Base-by-base conservation (phyloP, 371 early-diverging fungal species). In the Mortierella sp. region DNA sequence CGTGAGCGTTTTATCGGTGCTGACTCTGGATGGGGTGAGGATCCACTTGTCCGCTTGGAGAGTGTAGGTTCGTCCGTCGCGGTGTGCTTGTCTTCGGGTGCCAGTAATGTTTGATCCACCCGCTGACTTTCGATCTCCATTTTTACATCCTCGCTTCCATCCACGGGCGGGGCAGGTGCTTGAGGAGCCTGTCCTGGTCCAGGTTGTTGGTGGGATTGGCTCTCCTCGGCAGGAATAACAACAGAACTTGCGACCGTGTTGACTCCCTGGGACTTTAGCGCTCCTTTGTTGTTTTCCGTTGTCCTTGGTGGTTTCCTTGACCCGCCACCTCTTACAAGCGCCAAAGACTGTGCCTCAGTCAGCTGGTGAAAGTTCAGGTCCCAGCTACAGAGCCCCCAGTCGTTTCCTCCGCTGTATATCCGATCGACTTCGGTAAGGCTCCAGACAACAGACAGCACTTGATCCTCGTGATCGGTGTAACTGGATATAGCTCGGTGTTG, bases 371-470 rank as follows among this genome's bases (percentile, higher is more conserved):
- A 50, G 31, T 77, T 81, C 85, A 77, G 75, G n/a, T 82, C 77
- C 86, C 86, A 86, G 55, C 44, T 50, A 14, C 77, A 82, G 42
- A 76, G n/a, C 4, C 80, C 76, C 86, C 86, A 86, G 44, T 86
- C 86, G 19, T 77, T 77, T 28, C 86, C 86, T 70, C 86, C 86
- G 19, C 79, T 86, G 44, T 82, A 86, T 8, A 86, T 72, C 26
- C 57, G 73, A 44, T 82, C 78, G 28, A 79, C 71, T 26, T 82
- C 82, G 0, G 80, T 75, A 50, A 86, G 58, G 58, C 82, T 82
- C 86, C 86, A 86, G n/a, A 70, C 76, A 3, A 82, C 86, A 19
- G 80, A 76, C 6, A 81, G 47, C 11, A 75, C 71, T 38, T 78
- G 80, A 10, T 74, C 74, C 6, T 63, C 81, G 16, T 81, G 84